Conservation (phyloP, 306 rosid species). For the Alnus rubra region DNA sequence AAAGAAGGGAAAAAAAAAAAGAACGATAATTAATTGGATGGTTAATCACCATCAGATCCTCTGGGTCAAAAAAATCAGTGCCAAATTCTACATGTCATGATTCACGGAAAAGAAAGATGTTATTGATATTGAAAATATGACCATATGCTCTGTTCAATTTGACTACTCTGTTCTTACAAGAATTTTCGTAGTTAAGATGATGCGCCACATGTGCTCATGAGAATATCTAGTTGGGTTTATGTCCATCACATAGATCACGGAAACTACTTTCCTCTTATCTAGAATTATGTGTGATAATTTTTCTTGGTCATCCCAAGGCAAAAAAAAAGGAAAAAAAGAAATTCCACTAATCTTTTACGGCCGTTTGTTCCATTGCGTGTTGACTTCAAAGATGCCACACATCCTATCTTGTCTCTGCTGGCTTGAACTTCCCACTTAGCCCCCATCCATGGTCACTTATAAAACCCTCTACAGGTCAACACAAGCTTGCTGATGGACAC, state of each 20-base stretch:
- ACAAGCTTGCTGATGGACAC: neutral
- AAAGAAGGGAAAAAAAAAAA: no score
- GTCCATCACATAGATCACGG: neutral
- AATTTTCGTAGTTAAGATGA: no score
- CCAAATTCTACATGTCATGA: neutral
- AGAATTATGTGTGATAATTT: no score
- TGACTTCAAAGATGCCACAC: neutral
- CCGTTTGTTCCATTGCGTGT: neutral
- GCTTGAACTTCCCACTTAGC: no score
- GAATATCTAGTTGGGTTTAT: neutral
- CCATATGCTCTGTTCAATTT: no score
- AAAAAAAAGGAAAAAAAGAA: neutral
- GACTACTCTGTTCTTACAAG: no score
- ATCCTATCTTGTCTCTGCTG: neutral
- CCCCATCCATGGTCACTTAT: no score
- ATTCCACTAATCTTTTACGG: neutral
- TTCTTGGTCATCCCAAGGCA: neutral
- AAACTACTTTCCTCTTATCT: neutral
- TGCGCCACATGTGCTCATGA: no score
- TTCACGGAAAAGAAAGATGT: neutral
- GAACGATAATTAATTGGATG: no score
- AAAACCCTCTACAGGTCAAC: no score
- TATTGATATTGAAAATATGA: no score
- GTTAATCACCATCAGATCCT: no score
- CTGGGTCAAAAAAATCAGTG: neutral